Conservation (phyloP, 768 basidiomycete species). For the Daedaleopsis sinensis region DNA sequence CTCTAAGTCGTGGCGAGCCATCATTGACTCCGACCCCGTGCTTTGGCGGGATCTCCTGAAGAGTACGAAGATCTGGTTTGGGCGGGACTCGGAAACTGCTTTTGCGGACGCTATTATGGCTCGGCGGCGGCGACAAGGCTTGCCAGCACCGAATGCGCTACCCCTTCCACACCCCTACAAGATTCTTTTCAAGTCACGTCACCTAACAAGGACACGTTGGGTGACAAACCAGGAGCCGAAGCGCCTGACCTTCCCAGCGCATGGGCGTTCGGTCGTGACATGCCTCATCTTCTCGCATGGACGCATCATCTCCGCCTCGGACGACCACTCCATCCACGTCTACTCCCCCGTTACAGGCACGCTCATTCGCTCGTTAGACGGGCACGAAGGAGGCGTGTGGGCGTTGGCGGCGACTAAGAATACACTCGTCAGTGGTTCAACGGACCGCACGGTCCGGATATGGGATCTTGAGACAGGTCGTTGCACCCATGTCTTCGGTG, state of each 20-base stretch:
- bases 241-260: conserved; percentile 83
- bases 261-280: conserved; percentile 90
- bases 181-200: conserved; percentile 89
- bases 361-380: conserved; percentile 73
- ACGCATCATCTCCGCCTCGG: conserved; percentile 95
- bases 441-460: conserved; percentile 90
- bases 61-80: conserved; percentile 87
- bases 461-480: conserved; percentile 83
- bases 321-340: conserved; percentile 96
- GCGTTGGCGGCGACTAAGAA: conserved; percentile 90
- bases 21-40: conserved; percentile 88
- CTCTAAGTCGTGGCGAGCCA: conserved; percentile 85
- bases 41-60: conserved; percentile 90
- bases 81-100: conserved; percentile 78
- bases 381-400: conserved; percentile 97
- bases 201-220: conserved; percentile 82
- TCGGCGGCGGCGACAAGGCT: conserved; percentile 50
- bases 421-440: conserved; percentile 88
- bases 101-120: conserved; percentile 75
- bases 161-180: conserved; percentile 88
- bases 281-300: conserved; percentile 93
- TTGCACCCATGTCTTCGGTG: conserved; percentile 93
- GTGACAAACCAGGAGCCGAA: conserved; percentile 70
- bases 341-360: conserved; percentile 87
- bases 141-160: conserved; percentile 49